Base-by-base conservation (phyloP, 1,284 basidiomycete species). In the Mycosarcoma mackinlayi region DNA sequence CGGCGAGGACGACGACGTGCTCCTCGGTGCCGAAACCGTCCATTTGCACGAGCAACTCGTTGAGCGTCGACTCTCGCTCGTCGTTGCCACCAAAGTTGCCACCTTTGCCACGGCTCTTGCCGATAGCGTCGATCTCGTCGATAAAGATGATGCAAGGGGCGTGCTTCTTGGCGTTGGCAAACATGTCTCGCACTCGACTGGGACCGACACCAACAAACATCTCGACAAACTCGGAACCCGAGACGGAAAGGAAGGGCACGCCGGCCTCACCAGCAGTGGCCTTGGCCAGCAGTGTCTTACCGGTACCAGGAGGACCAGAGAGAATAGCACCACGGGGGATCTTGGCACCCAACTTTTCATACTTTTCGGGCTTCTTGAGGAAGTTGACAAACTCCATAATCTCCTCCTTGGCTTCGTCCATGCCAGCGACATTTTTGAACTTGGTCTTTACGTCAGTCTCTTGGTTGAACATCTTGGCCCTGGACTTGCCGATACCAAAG, bases 351-450 rank as follows among this genome's bases (percentile, higher is more conserved):
- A 99, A 88, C 80, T 90, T 92, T 85, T 98, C 92, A 85, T 98
- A 98, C 83, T 91, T 91, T 41, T 89, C 85, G 7, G 95, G 95
- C 75, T 98, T 92, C 86, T 98, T 98, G 82, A 99, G 87, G 86
- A 99, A 98, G 79, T 94, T 95, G 83, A 99, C 96, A 81, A 98
- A 99, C 84, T 99, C 95, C 93, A 98, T 97, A 77, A 99, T 96
- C 86, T 99, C 95, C 86, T 95, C 92, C 86, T 99, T 99, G 53
- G 94, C 95, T 85, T 99, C 95, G 85, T 99, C 95, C 94, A 98
- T 98, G 41, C 95, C 95, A 25, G 95, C 95, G 21, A 98, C 93
- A 83, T 98, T 93, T 84, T 89, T 89, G 86, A 98, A 98, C 82
- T 92, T 92, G 76, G 92, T 90, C 82, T 90, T 92, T 79, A 98